phyloP scores from a whole-genome alignment of 306 rosid species.

The Quercus mongolica region DNA sequence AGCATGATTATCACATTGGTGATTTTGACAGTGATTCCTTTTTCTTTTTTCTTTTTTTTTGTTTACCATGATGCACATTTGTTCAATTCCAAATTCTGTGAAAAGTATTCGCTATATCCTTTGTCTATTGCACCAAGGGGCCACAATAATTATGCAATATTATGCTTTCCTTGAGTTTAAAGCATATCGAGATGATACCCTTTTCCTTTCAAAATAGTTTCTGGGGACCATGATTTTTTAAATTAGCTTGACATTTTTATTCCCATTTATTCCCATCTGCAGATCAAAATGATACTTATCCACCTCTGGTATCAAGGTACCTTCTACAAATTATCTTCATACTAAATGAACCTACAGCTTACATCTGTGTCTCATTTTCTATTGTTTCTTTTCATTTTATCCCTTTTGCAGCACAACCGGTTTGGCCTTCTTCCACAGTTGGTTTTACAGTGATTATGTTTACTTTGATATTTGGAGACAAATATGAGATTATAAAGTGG shows the following conservation, averaged over 20 bases:
- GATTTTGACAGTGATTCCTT: too few species aligned
- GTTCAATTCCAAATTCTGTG: too few species aligned
- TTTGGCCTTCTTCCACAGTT: slow-evolving; percentile 43
- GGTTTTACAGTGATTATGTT: neutral
- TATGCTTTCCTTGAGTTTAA: neutral
- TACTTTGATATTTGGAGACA: neutral
- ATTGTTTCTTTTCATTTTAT: slow-evolving; percentile 12
- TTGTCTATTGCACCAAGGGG: too few species aligned
- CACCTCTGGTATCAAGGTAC: slow-evolving; percentile 53
- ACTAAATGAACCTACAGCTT: neutral
- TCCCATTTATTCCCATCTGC: slow-evolving; percentile 18
- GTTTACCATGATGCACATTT: too few species aligned
- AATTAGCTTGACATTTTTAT: slow-evolving; percentile 4
- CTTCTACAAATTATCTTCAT: slow-evolving; percentile 10
- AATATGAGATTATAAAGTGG: slow-evolving; percentile 16
- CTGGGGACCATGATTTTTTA: neutral
- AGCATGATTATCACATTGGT: too few species aligned
- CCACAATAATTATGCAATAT: too few species aligned
- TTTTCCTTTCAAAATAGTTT: neutral
- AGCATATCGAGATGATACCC: neutral
- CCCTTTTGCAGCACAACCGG: slow-evolving; percentile 67
- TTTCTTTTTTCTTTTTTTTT: too few species aligned
- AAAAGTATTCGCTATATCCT: too few species aligned
- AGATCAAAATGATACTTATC: slow-evolving; percentile 55
- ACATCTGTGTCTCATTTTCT: slow-evolving; percentile 12